Evolutionary conservation across 257 asterid genomes (phyloP).

Genomic region (Solanum sejunctum): DNA sequence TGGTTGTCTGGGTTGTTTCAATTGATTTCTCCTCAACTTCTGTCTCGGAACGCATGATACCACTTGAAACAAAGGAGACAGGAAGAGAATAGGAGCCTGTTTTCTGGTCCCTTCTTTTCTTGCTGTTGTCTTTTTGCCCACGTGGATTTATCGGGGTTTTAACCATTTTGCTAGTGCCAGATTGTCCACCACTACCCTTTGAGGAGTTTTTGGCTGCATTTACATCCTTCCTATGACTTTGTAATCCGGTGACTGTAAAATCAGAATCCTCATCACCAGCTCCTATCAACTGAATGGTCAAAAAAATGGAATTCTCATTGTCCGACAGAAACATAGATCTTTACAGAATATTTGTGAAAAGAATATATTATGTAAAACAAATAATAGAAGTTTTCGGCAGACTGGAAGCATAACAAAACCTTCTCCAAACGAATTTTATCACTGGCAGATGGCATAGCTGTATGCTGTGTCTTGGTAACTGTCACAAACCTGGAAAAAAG

Average conservation of each 20-base stretch:
- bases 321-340: neutral
- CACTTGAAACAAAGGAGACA: slow-evolving; percentile 71
- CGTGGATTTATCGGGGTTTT: slow-evolving; percentile 13
- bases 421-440: slow-evolving; percentile 67
- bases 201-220: slow-evolving; percentile 14
- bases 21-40: slow-evolving; percentile 13
- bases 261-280: slow-evolving; percentile 48
- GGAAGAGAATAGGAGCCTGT: slow-evolving; percentile 68
- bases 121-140: slow-evolving; percentile 24
- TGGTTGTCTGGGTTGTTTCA: slow-evolving; percentile 25
- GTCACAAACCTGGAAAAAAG: slow-evolving; percentile 67
- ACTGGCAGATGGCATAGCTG: slow-evolving; percentile 73
- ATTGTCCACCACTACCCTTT: slow-evolving; percentile 16
- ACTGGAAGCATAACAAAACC: slow-evolving; percentile 24
- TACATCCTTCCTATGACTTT: slow-evolving; percentile 15
- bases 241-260: slow-evolving; percentile 28
- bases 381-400: neutral
- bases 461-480: slow-evolving; percentile 54
- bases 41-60: slow-evolving; percentile 39
- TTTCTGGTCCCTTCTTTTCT: slow-evolving; percentile 27
- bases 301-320: neutral
- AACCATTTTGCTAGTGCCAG: slow-evolving; percentile 21
- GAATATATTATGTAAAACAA: neutral
- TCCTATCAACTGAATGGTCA: slow-evolving; percentile 61
- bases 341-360: neutral